Evolutionary conservation across 768 basidiomycete genomes (phyloP).

Genomic region (Mycena filopes): DNA sequence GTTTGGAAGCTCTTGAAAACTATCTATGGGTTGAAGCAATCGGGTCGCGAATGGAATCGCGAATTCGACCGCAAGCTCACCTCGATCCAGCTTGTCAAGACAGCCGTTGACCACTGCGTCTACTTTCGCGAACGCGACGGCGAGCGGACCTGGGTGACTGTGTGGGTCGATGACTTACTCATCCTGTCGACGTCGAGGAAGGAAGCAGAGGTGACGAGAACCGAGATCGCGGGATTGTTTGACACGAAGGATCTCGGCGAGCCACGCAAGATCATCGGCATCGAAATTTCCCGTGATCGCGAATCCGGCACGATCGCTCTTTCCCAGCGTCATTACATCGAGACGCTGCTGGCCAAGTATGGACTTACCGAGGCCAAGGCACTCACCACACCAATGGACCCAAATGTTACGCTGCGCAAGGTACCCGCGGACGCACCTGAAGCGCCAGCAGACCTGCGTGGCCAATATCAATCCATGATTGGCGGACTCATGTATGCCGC

Average conservation of each 20-base stretch:
- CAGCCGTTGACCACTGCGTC: constrained; percentile 36
- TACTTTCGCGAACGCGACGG: constrained; percentile 27
- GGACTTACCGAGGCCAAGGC: constrained; percentile 16
- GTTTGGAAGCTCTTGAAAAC: constrained; percentile 18
- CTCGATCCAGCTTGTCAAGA: constrained; percentile 31
- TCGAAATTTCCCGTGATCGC: constrained; percentile 36
- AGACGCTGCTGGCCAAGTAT: constrained; percentile 11
- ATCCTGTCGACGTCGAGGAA: constrained; percentile 17
- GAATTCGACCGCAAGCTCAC: constrained; percentile 36
- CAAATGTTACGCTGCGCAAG: constrained; percentile 11
- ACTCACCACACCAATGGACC: constrained; percentile 19
- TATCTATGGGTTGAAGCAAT: constrained; percentile 24
- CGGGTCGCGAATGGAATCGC: constrained; percentile 41
- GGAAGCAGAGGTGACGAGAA: background rate
- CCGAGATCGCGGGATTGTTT: constrained; percentile 24
- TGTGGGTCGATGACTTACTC: constrained; percentile 45
- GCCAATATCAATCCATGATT: too few species aligned
- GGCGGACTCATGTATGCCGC: too few species aligned
- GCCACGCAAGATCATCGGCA: constrained; percentile 39
- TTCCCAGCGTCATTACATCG: constrained; percentile 19
- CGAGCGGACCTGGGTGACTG: constrained; percentile 32
- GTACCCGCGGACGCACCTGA: too few species aligned
- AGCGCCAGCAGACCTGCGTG: too few species aligned
- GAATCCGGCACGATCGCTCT: constrained; percentile 11
- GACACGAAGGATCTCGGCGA: constrained; percentile 38